Evolutionary conservation across 176 grass and related monocot genomes (phyloP), one percentile per base, ranked within the genome.

Genomic region (Musa schizocarpa): DNA sequence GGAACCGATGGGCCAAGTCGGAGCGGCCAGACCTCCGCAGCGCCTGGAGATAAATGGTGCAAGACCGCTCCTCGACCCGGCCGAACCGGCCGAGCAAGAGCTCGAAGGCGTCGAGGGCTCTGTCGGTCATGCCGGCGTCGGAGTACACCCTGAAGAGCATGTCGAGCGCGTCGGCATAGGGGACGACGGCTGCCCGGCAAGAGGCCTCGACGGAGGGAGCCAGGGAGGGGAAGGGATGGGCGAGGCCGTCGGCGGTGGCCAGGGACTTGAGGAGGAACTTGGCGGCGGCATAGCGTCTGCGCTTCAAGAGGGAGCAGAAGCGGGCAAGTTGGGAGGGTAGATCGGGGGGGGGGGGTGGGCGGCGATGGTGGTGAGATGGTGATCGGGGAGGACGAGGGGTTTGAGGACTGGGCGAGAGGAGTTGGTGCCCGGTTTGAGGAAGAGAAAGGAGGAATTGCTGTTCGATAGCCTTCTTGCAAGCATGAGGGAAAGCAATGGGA

Each of bases 111-210:
- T 98, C 82, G 10, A 82, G 75, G 6, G 90, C 90, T 1, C 85
- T 77, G 1, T 24, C 9, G 1, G 84, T 71, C 17, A 68, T 19
- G 0, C 90, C 90, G 0, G 59, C 55, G 53, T 91, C 90, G 5
- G 90, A 78, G 74, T 93, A 93, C 13, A 87, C 88, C 69, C 90
- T 80, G 86, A 98, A 84, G 71, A 93, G 80, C 94, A 98, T 91
- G 82, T 93, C 90, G 74, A 93, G 82, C 65, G 88, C 87, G 0
- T 68, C 51, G 0, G 82, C 62, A 22, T 76, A 61, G 75, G 88
- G 52, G 65, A 83, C 55, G 17, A 25, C 34, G 23, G 70, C 48
- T 16, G 11, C 48, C 27, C 69, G 65, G 65, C 90, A 89, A 13
- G 80, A 76, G 5, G 56, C 53, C 8, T 87, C 81, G 20, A 92